Base-by-base conservation (phyloP, 2,329 filamentous ascomycete genomes). In the Hypomyces perniciosus region DNA sequence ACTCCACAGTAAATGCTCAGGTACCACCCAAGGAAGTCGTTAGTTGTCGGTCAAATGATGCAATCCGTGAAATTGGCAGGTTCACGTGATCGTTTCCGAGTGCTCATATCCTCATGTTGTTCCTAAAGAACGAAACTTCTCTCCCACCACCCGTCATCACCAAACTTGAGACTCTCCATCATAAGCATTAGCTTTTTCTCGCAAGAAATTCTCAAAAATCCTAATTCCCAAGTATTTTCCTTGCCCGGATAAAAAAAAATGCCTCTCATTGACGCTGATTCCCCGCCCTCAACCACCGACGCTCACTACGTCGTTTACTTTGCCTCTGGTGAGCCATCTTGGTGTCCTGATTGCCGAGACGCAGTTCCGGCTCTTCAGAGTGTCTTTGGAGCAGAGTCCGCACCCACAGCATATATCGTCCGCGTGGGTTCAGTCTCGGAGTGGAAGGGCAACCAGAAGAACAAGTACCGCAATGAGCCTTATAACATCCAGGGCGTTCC, bases 261-360 rank as follows among this genome's bases (percentile, higher is more conserved):
- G 62, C 62, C 62, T 48, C 55, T 64, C 46, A 52, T 62, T 47
- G 48, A 63, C 46, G 58, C 56, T 13, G 48, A 62, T 4, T 28
- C 53, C 2, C 62, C 62, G 8, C 62, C 62, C 5, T 53, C 60
- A 7, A 55, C 48, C 38, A 40, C 47, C 38, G 59, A 60, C 51
- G 55, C 54, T 38, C 62, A 64, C 51, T 64, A 65, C 31, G 60
- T 64, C 53, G 61, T 63, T 29, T 64, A 64, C 52, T 64, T 64
- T 31, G 62, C 61, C 3, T 65, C 62, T 0, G 62, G 62, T 8
- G 56, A 64, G 20, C 62, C 62, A 4, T 62, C 62, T 0, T 64
- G 62, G 62, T 64, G 62, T 26, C 62, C 62, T 0, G 62, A 64
- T 44, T 64, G 60, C 12, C 55, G 56, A 8, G 53, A 62, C 42